These are phyloP conservation scores for Aquilaria agallochum DNA, from an alignment of 441 rosid genomes.

Conservation along the genomic window DNA sequence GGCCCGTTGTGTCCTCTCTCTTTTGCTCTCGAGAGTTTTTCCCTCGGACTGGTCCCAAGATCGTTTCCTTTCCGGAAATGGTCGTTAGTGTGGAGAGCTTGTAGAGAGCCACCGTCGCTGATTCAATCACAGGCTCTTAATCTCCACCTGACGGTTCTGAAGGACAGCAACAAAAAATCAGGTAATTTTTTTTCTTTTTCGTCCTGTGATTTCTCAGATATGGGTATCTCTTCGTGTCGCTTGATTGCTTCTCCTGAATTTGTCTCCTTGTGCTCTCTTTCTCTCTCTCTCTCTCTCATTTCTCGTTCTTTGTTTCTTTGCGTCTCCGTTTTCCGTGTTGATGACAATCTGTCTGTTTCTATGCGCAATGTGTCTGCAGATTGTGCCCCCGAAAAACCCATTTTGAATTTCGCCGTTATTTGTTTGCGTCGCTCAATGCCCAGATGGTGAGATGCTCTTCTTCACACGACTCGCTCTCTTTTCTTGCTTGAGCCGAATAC, in stretches of 20 bases:
- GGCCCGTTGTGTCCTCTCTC: not conserved
- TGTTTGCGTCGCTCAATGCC: conserved; percentile 16
- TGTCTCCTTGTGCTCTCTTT: conserved; percentile 19
- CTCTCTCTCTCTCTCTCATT: conserved; percentile 16
- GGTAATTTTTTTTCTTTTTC: conserved; percentile 23
- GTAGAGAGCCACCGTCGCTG: conserved; percentile 1
- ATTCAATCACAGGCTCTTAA: conserved; percentile 27
- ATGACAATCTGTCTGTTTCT: conserved; percentile 35
- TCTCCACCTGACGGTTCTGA: conserved; percentile 22
- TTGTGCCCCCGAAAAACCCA: conserved; percentile 26
- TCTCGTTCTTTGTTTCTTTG: conserved; percentile 13
- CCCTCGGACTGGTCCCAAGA: no score
- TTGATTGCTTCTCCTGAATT: conserved; percentile 17
- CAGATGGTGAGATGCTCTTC: conserved; percentile 74
- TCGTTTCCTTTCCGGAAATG: not conserved
- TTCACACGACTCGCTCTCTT: conserved; percentile 33
- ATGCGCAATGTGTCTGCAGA: conserved; percentile 69
- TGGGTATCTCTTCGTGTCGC: conserved; percentile 18
- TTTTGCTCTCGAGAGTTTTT: conserved; percentile 1
- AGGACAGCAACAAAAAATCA: conserved; percentile 17
- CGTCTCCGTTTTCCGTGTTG: conserved; percentile 33
- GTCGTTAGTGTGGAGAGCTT: not conserved
- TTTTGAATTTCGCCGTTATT: conserved; percentile 16
- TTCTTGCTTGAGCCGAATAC: conserved; percentile 24
- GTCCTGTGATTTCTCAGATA: conserved; percentile 12